Evolutionary conservation across 2,329 filamentous ascomycete genomes (phyloP).

Genomic region (Lachnellula cervina): DNA sequence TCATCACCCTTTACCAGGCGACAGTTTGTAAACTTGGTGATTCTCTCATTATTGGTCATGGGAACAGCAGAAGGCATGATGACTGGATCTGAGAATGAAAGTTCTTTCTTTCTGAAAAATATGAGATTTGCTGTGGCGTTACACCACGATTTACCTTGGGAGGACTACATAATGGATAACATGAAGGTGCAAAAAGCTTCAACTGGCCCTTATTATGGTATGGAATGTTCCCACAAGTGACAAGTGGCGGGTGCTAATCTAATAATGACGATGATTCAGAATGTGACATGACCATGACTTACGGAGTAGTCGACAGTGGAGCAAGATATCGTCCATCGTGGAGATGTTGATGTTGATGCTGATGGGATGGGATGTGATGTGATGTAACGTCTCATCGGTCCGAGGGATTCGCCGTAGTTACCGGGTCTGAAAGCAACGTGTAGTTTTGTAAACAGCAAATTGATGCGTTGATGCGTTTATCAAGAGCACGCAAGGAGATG

Average conservation of each 20-base stretch:
- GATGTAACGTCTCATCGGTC: conserved; percentile 26
- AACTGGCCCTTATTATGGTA: conserved; percentile 13
- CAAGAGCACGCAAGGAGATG: neutral
- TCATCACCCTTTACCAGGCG: conserved; percentile 62
- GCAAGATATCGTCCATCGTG: no score
- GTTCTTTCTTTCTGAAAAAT: neutral
- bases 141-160: conserved; percentile 13
- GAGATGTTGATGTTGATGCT: conserved; percentile 18
- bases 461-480: neutral
- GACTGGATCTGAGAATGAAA: neutral
- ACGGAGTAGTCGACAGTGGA: no score
- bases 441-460: neutral
- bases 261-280: conserved; percentile 2
- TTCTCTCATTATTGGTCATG: conserved; percentile 42
- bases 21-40: conserved; percentile 89
- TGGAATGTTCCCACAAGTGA: neutral
- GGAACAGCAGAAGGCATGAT: conserved; percentile 37
- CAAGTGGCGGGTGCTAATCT: neutral
- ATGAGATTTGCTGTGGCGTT: conserved; percentile 5
- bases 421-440: conserved; percentile 19
- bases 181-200: conserved; percentile 9
- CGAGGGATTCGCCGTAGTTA: conserved; percentile 10
- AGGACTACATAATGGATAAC: conserved; percentile 24
- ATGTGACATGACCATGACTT: conserved; percentile 13
- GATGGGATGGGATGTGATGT: no score